Evolutionary conservation across 306 rosid species (phyloP), one percentile per base, ranked within the genome.

Genomic region (Lablab purpureus): DNA sequence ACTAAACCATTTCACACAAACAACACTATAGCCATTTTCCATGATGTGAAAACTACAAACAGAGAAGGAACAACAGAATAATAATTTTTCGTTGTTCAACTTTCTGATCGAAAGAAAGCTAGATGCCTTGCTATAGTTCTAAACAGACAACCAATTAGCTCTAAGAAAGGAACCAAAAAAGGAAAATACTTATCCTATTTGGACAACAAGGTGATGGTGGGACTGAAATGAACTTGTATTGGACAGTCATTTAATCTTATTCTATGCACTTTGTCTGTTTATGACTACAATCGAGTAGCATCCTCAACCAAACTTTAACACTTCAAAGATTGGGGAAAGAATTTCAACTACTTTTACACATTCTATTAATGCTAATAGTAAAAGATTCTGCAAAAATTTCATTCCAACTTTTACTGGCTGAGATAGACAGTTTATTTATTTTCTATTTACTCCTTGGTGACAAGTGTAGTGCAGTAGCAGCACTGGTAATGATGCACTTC

Each of bases 201-300:
- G 70, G 30, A 63, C 80, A 75, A 18, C 50, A 62, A 46, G 7
- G 7, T 50, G 50, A 30, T 64, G 52, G 80, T 64, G 73, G 51
- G 3, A 64, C 17, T 4, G 25, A 27, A 59, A 10, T 9, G 6
- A 43, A 45, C 47, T 60, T 9, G 14, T 10, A 45, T 27, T 27
- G 45, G 32, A 75, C 15, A 43, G 11, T n/a, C 60, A 75, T 60
- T 60, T 58, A 28, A 18, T 75, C 49, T 18, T 75, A 30, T 18
- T 62, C 62, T 13, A 75, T n/a, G n/a, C n/a, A n/a, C n/a, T n/a
- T n/a, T n/a, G n/a, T n/a, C n/a, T n/a, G n/a, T n/a, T n/a, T n/a
- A n/a, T n/a, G n/a, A n/a, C n/a, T n/a, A n/a, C n/a, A n/a, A n/a
- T n/a, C n/a, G n/a, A n/a, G n/a, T n/a, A n/a, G n/a, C n/a, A n/a